phyloP scores from a whole-genome alignment of 441 rosid species.

The Euphorbia celastroides region DNA sequence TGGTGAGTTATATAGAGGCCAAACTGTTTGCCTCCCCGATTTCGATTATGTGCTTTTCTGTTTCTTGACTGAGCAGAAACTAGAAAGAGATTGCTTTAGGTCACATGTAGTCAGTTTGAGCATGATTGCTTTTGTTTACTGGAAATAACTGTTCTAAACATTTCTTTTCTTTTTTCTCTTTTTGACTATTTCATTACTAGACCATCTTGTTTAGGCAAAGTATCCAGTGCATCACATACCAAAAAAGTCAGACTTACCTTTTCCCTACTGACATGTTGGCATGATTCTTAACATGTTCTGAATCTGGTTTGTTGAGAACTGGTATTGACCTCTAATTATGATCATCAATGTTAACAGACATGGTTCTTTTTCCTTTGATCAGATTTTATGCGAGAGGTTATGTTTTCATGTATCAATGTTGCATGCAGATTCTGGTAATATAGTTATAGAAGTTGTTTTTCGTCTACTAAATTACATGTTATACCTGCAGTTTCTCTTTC shows the following conservation, averaged over 20 bases:
- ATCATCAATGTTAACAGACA: not conserved
- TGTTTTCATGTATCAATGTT: not conserved
- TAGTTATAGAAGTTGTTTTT: not conserved
- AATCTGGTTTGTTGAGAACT: not conserved
- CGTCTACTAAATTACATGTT: not conserved
- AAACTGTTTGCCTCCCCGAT: not conserved
- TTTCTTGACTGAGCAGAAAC: not conserved
- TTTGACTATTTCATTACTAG: not conserved
- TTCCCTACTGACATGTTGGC: not conserved
- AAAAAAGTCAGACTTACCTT: not conserved
- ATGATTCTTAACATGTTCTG: not conserved
- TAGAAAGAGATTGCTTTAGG: not conserved
- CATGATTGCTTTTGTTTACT: not conserved
- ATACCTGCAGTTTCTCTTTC: not conserved
- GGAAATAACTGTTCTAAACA: not conserved
- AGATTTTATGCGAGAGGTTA: not conserved
- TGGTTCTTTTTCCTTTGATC: not conserved
- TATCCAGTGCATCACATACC: not conserved
- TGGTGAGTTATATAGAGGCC: conserved; percentile 32
- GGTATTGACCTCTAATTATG: not conserved
- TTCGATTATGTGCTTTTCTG: not conserved
- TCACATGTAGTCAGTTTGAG: not conserved
- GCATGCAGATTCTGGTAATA: conserved; percentile 1
- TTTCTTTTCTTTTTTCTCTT: not conserved
- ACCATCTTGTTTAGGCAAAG: not conserved